These are phyloP conservation scores for Entophlyctis luteolus DNA, from an alignment of 192 early-diverging fungal species.

Conservation along the genomic window DNA sequence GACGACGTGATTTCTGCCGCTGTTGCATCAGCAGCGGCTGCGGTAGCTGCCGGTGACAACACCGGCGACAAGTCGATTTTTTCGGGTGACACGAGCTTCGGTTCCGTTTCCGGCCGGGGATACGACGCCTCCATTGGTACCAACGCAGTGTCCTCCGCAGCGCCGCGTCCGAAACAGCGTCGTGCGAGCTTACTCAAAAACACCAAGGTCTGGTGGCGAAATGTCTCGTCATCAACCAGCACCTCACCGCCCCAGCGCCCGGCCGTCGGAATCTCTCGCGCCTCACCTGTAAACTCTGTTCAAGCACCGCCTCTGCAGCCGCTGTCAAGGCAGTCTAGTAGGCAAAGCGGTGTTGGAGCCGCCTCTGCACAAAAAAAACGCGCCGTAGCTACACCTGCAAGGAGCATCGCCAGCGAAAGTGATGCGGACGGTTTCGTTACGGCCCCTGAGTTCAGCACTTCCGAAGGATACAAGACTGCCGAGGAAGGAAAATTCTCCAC, in stretches of 20 bases:
- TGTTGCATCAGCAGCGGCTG: not conserved
- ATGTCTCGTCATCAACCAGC: not conserved
- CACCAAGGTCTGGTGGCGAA: constrained; percentile 8
- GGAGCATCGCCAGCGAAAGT: not conserved
- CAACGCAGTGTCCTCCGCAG: not conserved
- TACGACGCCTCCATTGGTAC: constrained; percentile 1
- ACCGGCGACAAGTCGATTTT: not conserved
- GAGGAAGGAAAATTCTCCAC: not conserved
- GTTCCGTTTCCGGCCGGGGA: not conserved
- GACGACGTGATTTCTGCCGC: not conserved
- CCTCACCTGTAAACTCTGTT: not conserved
- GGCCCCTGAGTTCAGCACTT: constrained; percentile 1
- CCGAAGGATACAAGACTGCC: constrained; percentile 5
- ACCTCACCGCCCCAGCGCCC: not conserved
- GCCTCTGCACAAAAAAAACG: not conserved
- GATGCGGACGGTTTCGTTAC: not conserved
- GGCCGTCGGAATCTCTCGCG: not conserved
- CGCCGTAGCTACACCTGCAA: not conserved
- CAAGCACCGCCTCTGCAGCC: not conserved
- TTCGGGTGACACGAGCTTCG: not conserved
- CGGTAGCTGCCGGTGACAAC: not conserved
- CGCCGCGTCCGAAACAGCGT: not conserved
- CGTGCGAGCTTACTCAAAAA: not conserved
- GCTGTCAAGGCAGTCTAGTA: not conserved
- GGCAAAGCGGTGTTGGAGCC: not conserved